phyloP scores from a whole-genome alignment of 306 rosid genomes.

The Acacia acuminata region DNA sequence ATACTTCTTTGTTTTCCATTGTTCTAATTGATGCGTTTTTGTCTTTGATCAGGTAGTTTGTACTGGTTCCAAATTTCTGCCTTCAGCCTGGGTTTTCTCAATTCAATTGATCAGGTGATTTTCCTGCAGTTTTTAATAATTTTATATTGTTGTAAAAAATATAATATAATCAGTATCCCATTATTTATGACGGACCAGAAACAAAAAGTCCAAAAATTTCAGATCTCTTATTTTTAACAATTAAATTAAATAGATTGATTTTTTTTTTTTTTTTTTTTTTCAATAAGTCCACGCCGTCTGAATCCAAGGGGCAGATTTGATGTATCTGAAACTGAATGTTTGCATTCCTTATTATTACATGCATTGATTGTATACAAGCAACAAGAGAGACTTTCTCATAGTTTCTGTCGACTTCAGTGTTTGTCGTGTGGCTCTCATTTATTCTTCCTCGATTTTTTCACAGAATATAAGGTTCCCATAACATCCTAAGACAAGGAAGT shows the following conservation, averaged over 20 bases:
- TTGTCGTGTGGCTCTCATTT: conserved; percentile 18
- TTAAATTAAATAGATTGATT: not conserved
- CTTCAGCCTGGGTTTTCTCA: conserved; percentile 17
- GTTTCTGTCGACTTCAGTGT: conserved; percentile 36
- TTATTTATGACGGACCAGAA: not conserved
- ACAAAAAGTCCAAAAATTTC: not conserved
- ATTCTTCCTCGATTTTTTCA: conserved; percentile 23
- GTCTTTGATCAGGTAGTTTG: conserved; percentile 47
- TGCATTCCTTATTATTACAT: conserved; percentile 12
- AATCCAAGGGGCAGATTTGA: not conserved
- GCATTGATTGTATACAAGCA: conserved; percentile 27
- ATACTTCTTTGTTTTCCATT: not conserved
- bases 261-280: no score
- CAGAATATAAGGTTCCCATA: conserved; percentile 16
- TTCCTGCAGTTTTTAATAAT: not conserved
- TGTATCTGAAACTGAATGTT: conserved; percentile 35
- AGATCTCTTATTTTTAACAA: not conserved
- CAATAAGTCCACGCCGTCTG: not conserved
- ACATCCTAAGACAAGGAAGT: conserved; percentile 13
- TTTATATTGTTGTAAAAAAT: not conserved
- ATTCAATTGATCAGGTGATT: conserved; percentile 26
- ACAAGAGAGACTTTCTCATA: conserved; percentile 18
- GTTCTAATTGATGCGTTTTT: conserved; percentile 16
- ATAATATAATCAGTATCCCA: not conserved
- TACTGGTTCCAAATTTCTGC: conserved; percentile 11